Percentiles rank a stretch among this genome's conserved stretches.
Conservation (phyloP, 2,329 filamentous ascomycete species). For the Incumbomyces delicatus region DNA sequence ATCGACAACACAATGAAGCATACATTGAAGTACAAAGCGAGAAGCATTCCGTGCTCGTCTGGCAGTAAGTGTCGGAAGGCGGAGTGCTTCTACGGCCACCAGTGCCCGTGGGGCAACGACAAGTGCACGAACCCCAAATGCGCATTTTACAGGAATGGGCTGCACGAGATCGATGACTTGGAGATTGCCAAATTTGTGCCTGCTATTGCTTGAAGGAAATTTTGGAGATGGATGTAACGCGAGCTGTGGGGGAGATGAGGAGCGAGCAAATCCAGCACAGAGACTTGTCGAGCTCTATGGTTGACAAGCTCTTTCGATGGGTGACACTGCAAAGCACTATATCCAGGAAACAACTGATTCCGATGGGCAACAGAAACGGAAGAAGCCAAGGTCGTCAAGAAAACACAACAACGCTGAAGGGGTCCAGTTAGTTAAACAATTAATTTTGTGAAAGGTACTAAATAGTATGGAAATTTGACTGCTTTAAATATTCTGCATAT, state of each 20-base stretch:
- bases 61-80: slow-evolving; percentile 33
- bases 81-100: slow-evolving; percentile 39
- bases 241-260: background rate
- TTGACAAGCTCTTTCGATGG: no score
- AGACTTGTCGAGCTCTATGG: no score
- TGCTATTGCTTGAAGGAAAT: slow-evolving; percentile 1
- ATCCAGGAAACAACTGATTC: no score
- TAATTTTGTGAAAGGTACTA: no score
- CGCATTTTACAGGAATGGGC: slow-evolving; percentile 10
- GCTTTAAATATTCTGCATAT: no score
- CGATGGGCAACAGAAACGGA: no score
- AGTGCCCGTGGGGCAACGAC: slow-evolving; percentile 17
- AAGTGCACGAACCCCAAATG: slow-evolving; percentile 15
- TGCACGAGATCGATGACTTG: slow-evolving; percentile 16
- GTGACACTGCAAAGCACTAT: no score
- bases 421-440: no score
- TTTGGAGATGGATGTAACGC: background rate
- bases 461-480: no score
- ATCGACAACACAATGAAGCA: slow-evolving; percentile 31
- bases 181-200: slow-evolving; percentile 15
- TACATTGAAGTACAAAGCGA: slow-evolving; percentile 37
- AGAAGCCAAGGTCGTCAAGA: no score
- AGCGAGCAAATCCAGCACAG: no score
- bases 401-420: no score
- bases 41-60: slow-evolving; percentile 33